These are phyloP conservation scores for Maudiozyma turicensis DNA, from an alignment of 805 yeast species.

Conservation along the genomic window DNA sequence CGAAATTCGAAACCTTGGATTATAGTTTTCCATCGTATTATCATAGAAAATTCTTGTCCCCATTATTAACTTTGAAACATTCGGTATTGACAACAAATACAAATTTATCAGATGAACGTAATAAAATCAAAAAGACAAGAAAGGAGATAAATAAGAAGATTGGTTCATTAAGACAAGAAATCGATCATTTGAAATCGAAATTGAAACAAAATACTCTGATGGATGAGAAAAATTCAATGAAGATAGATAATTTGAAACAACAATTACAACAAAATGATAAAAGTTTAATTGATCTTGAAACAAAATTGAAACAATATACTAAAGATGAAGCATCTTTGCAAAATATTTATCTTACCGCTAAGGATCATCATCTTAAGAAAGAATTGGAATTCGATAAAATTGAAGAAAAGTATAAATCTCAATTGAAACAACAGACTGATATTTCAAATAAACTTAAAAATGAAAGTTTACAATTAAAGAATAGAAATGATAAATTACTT, in stretches of 20 bases:
- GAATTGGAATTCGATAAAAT: conserved; percentile 25
- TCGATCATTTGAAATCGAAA: conserved; percentile 42
- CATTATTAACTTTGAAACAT: conserved; percentile 54
- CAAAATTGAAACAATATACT: conserved; percentile 9
- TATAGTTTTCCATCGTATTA: conserved; percentile 28
- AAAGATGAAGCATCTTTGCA: conserved; percentile 24
- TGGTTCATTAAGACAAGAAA: conserved; percentile 43
- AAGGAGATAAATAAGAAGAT: conserved; percentile 50
- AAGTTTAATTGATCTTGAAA: conserved; percentile 18
- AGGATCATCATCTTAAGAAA: conserved; percentile 29
- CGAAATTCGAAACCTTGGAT: conserved; percentile 20
- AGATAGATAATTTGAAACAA: conserved; percentile 41
- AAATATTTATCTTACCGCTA: conserved; percentile 28
- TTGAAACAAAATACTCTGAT: conserved; percentile 39
- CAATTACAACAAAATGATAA: conserved; percentile 31
- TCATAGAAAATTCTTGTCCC: conserved; percentile 38
- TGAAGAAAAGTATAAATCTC: conserved; percentile 14
- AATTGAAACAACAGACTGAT: not conserved
- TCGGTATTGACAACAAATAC: conserved; percentile 56
- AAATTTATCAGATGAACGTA: conserved; percentile 46
- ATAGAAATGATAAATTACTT: conserved; percentile 17
- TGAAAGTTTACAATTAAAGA: conserved; percentile 15
- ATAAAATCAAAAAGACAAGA: conserved; percentile 46
- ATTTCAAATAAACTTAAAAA: conserved; percentile 12
- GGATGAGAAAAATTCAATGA: conserved; percentile 48